Evolutionary conservation across 1,139 yeast genomes (phyloP), one percentile per base, ranked within the genome.

Genomic region (Pichia sp.): DNA sequence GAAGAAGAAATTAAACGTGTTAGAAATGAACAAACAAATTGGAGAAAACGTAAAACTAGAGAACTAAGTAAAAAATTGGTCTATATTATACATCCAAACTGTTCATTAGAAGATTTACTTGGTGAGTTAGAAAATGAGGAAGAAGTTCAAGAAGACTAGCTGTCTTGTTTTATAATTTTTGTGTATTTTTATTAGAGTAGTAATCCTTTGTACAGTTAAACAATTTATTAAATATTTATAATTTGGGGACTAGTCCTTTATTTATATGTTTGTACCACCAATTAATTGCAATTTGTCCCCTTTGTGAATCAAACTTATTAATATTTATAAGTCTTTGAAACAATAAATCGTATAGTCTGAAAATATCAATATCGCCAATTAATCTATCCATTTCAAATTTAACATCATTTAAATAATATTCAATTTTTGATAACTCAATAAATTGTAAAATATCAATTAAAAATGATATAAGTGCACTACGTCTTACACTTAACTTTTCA

Each of bases 41-140:
- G 65, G 65, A 59, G 54, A 42, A 58, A 57, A 39, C 54, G 48
- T 42, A 56, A 53, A 33, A 56, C 52, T 3, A 59, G 53, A 27
- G 63, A 64, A 56, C 51, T 59, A 54, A 55, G 62, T 56, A 64
- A 67, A 60, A 70, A 73, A 45, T 68, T 73, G 52, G 73, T 84
- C 39, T 89, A 85, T 64, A 89, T 89, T 42, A 74, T 90, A 55
- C 98, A 93, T 73, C 98, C 98, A 51, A 91, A 93, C 67, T 87
- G 91, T 71, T 85, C 89, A 22, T 80, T 86, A 55, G 75, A 84
- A 59, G 93, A 84, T 56, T 60, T 67, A 55, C 58, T 67, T 41
- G 70, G 66, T 43, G 68, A 66, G 46, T 49, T 48, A 30, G 53
- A 50, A 10, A 52, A 51, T 25, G 53, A 49, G 8, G 56, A 56